Base-by-base conservation (phyloP, 139 green algal genomes). In the Chlamydomonas sp. region DNA sequence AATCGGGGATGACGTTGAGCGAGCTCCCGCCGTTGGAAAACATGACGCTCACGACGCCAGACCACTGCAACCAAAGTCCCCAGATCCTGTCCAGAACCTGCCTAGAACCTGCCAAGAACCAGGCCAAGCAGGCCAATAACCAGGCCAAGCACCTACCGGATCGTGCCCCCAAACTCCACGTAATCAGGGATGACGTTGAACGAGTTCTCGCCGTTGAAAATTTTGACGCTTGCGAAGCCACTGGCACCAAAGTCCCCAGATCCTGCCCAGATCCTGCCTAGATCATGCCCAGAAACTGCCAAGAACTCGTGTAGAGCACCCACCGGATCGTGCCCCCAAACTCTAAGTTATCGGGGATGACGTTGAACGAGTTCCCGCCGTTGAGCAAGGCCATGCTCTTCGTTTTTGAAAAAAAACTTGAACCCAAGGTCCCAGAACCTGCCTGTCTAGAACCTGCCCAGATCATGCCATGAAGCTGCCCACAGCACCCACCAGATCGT, bases 181-280 rank as follows among this genome's bases (percentile, higher is more conserved):
- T 59, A 24, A 48, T 94, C 83, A 0, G 91, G 89, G 61, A 96
- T 93, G 35, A 97, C 87, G 67, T 97, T 97, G 73, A 86, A 87
- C 0, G 86, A 87, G 26, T 88, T 76, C 2, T 87, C 87, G 1
- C 76, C 85, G 35, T 81, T 59, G 38, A 97, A 65, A 58, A 80
- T 68, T 1, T 88, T 91, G 8, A 97, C 69, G 69, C 76, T 90
- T 5, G 97, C 60, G n/a, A 97, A 90, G 0, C 82, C 81, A n/a
- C n/a, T n/a, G n/a, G n/a, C n/a, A n/a, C n/a, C n/a, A n/a, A n/a
- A n/a, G n/a, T n/a, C n/a, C n/a, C n/a, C n/a, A n/a, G n/a, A n/a
- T n/a, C n/a, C n/a, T n/a, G n/a, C n/a, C n/a, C n/a, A n/a, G n/a
- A n/a, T n/a, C n/a, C n/a, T n/a, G n/a, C n/a, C n/a, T n/a, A n/a